phyloP scores from a whole-genome alignment of 305 asterid genomes.

The Fraxinus albicans region DNA sequence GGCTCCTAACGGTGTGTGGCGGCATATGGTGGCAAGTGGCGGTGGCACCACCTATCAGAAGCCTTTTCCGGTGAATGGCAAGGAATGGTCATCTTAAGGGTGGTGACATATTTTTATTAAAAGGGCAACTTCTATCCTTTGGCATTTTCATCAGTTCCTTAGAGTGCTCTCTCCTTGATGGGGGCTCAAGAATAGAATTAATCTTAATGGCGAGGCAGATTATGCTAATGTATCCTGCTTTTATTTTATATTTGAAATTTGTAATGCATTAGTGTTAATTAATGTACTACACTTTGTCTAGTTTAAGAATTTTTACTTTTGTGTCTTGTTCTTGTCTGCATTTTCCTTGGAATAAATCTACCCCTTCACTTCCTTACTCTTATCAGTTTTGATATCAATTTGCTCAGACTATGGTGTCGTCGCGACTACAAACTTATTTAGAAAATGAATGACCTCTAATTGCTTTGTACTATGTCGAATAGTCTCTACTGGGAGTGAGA shows the following conservation, averaged over 20 bases:
- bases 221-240: conserved; percentile 9
- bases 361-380: neutral
- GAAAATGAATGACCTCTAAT: neutral
- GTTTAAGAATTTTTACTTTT: neutral
- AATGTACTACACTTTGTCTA: conserved; percentile 14
- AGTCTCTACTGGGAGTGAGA: neutral
- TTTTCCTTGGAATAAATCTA: neutral
- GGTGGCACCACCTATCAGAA: neutral
- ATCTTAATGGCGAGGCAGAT: conserved; percentile 46
- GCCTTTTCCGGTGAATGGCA: conserved; percentile 20
- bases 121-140: conserved; percentile 81
- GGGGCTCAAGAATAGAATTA: conserved; percentile 12
- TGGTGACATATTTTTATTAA: conserved; percentile 21
- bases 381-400: neutral
- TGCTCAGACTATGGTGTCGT: neutral
- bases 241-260: conserved; percentile 5
- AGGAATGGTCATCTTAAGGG: conserved; percentile 11
- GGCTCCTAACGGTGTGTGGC: conserved; percentile 17
- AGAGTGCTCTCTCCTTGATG: conserved; percentile 5
- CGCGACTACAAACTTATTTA: neutral
- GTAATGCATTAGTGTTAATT: conserved; percentile 23
- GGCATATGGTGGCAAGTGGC: conserved; percentile 25
- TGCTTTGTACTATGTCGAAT: neutral
- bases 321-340: neutral
- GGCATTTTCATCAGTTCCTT: conserved; percentile 47